phyloP scores from a whole-genome alignment of 208 protist genomes.

The Naegleria fowleri region DNA sequence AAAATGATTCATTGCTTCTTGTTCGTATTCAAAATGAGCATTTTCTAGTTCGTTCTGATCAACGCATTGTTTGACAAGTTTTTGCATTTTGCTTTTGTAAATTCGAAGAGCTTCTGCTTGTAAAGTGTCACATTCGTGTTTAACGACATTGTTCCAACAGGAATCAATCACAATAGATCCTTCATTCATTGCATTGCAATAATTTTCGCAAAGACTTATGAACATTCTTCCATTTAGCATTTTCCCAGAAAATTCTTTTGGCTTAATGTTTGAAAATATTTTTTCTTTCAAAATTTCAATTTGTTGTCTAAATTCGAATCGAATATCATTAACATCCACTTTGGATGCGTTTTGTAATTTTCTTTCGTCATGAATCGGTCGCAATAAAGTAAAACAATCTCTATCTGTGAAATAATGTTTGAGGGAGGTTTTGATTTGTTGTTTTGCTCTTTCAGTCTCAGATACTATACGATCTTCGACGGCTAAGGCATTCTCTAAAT shows the following conservation, averaged over 20 bases:
- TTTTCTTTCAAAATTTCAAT: constrained; percentile 26
- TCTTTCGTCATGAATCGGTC: constrained; percentile 27
- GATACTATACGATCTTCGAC: not conserved
- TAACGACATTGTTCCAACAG: constrained; percentile 36
- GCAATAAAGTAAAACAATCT: constrained; percentile 32
- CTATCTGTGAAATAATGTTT: constrained; percentile 33
- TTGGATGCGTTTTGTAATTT: constrained; percentile 26
- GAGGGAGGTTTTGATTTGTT: constrained; percentile 30
- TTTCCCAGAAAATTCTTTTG: constrained; percentile 33
- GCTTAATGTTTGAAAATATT: constrained; percentile 5
- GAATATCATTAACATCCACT: not conserved
- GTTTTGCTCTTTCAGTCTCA: constrained; percentile 10
- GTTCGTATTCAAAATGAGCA: not conserved
- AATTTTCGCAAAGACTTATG: constrained; percentile 29
- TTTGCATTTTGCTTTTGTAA: constrained; percentile 14
- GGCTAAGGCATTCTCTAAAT: constrained; percentile 38
- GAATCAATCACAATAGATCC: constrained; percentile 38
- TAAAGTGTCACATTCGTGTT: constrained; percentile 32
- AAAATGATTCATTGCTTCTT: not conserved
- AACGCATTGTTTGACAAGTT: not conserved
- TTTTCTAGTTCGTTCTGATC: not conserved
- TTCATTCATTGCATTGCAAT: constrained; percentile 38
- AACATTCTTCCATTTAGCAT: constrained; percentile 33
- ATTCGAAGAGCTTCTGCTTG: not conserved
- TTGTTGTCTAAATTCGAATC: constrained; percentile 32